phyloP scores from a whole-genome alignment of 129 eudicot genomes.

The Logfia minima region DNA sequence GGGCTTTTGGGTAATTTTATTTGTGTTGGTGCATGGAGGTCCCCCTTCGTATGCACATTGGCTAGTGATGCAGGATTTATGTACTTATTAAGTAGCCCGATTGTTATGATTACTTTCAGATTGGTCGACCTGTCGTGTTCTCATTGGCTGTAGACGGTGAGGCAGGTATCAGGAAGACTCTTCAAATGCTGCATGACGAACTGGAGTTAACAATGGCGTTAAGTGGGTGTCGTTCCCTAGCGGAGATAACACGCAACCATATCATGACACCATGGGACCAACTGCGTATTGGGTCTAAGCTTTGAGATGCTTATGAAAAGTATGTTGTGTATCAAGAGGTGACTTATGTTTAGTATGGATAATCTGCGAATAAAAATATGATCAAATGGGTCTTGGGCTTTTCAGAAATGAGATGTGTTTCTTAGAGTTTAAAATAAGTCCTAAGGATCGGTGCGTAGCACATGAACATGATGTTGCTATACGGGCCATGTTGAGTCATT shows the following conservation, averaged over 20 bases:
- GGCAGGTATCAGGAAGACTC: slow-evolving; percentile 79
- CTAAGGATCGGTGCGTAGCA: too few species aligned
- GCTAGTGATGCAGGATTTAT: neutral
- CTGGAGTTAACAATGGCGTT: slow-evolving; percentile 89
- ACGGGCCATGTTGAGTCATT: too few species aligned
- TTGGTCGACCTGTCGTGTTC: slow-evolving; percentile 80
- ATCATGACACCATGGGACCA: slow-evolving; percentile 67
- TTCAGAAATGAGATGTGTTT: neutral
- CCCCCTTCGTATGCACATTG: neutral
- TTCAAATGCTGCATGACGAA: slow-evolving; percentile 83
- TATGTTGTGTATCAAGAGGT: slow-evolving; percentile 13
- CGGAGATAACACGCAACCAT: slow-evolving; percentile 74
- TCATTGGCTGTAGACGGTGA: slow-evolving; percentile 90
- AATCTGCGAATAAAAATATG: too few species aligned
- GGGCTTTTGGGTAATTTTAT: neutral
- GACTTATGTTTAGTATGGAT: neutral
- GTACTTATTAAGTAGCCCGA: neutral
- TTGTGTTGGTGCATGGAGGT: too few species aligned
- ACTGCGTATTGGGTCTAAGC: slow-evolving; percentile 43
- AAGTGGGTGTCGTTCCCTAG: slow-evolving; percentile 79
- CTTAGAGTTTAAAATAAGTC: too few species aligned
- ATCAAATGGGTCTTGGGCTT: too few species aligned
- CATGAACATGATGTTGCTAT: too few species aligned
- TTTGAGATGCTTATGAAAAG: slow-evolving; percentile 33
- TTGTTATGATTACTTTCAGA: slow-evolving; percentile 37